Percentiles rank a stretch among this genome's conserved stretches.
Conservation (phyloP, 2,329 filamentous ascomycete genomes). For the Phyllosticta citriasiana region DNA sequence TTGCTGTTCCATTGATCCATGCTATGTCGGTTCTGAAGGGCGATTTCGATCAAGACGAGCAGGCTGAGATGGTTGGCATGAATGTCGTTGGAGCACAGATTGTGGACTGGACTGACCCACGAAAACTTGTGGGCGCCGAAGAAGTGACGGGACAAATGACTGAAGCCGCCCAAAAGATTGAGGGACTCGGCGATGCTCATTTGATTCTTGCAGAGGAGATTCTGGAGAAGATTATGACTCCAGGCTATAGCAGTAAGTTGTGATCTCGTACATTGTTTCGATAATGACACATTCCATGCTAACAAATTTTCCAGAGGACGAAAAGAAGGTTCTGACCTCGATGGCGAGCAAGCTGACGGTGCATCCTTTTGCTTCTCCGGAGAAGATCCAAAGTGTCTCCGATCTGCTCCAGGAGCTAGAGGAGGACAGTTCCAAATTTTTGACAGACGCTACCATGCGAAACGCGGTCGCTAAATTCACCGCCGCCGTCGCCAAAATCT, state of each 20-base stretch:
- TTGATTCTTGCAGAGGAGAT: slow-evolving; percentile 68
- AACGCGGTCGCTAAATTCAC: slow-evolving; percentile 47
- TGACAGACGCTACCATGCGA: slow-evolving; percentile 41
- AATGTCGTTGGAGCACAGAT: slow-evolving; percentile 71
- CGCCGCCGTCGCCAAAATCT: slow-evolving; percentile 40
- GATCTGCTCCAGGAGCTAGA: slow-evolving; percentile 36
- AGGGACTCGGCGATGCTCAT: slow-evolving; percentile 67
- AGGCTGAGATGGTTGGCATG: slow-evolving; percentile 65
- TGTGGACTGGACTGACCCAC: slow-evolving; percentile 89
- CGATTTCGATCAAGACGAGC: slow-evolving; percentile 62
- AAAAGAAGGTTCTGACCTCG: slow-evolving; percentile 70
- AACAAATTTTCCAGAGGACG: slow-evolving; percentile 55
- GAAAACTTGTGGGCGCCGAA: slow-evolving; percentile 59
- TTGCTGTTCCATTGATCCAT: slow-evolving; percentile 66
- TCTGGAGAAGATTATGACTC: slow-evolving; percentile 60
- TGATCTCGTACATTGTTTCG: slow-evolving; percentile 11
- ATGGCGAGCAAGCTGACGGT: slow-evolving; percentile 78
- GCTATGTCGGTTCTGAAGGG: slow-evolving; percentile 51
- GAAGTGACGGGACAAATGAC: slow-evolving; percentile 25
- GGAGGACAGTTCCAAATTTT: slow-evolving; percentile 37
- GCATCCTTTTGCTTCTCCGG: slow-evolving; percentile 47
- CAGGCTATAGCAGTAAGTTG: slow-evolving; percentile 52
- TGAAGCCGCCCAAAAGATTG: slow-evolving; percentile 44
- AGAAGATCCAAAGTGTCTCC: slow-evolving; percentile 29
- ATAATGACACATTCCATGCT: slow-evolving; percentile 19